Evolutionary conservation across 1,284 basidiomycete species (phyloP).

Genomic region (Ceratobasidium sp.): DNA sequence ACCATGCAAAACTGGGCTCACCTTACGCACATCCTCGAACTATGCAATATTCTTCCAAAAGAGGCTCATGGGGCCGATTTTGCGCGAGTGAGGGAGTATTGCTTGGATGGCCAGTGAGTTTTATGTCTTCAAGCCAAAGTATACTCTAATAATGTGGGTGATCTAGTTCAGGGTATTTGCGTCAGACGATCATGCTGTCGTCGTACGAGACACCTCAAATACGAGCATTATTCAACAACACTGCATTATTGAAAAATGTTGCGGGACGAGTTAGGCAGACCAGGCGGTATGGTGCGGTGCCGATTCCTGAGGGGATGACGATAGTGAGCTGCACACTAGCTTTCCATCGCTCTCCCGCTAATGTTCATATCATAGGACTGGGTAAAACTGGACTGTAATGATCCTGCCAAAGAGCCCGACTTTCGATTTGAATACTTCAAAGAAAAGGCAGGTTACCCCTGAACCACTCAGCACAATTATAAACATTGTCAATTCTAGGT

Average conservation of each 20-base stretch:
- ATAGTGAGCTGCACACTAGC: conserved; percentile 60
- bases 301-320: conserved; percentile 78
- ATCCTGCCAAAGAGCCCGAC: conserved; percentile 81
- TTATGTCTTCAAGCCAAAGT: conserved; percentile 2
- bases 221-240: conserved; percentile 75
- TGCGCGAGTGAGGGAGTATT: conserved; percentile 97
- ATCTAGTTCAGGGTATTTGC: conserved; percentile 74
- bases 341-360: neutral
- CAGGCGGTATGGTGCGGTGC: conserved; percentile 69
- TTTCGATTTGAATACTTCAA: conserved; percentile 87
- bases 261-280: conserved; percentile 81
- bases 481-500: conserved; percentile 55
- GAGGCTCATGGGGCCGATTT: conserved; percentile 95
- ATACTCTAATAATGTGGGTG: neutral
- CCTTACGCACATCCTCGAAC: conserved; percentile 27
- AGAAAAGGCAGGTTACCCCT: conserved; percentile 65
- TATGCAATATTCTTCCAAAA: conserved; percentile 81
- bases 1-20: conserved; percentile 99
- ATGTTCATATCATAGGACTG: conserved; percentile 60
- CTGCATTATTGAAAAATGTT: conserved; percentile 71
- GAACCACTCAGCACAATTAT: neutral
- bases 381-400: conserved; percentile 73
- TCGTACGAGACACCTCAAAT: conserved; percentile 90
- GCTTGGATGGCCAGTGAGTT: conserved; percentile 88
- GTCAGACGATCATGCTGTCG: conserved; percentile 90